Base-by-base conservation (phyloP, 768 basidiomycete species). In the Guyanaporus albipodus region DNA sequence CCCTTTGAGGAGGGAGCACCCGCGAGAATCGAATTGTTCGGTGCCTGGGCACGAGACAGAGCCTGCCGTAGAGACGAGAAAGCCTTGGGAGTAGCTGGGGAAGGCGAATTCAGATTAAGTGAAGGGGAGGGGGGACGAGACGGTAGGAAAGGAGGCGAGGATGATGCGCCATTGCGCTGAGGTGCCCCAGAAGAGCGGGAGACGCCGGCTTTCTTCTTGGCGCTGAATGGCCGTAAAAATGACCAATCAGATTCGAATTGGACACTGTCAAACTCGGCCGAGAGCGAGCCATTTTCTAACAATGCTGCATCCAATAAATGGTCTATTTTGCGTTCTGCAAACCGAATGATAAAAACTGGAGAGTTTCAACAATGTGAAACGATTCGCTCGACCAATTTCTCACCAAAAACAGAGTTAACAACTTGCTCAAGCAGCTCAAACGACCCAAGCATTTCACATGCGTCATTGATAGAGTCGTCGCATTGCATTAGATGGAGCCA, bases 191-290 rank as follows among this genome's bases (percentile, higher is more conserved):
- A 49, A 8, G 63, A 56, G 23, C 66, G 49, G 22, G 67, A 49
- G 7, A 33, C 32, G 21, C 54, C 40, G 22, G 47, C 23, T 63
- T 82, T 87, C 62, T 78, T 83, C 62, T 84, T 85, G 24, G 71
- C 65, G 21, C 72, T 72, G 56, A 91, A 86, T 7, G 87, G 75
- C n/a, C 87, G 78, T 17, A 91, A 68, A 62, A 91, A 87, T 0
- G 86, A 84, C 96, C 96, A 99, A 44, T 98, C 96, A 6, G 91
- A 92, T 67, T 98, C 94, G 59, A 97, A 99, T 53, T 91, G 85
- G 17, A 98, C 73, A 24, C 80, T 76, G 42, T 88, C 89, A 44
- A 91, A 82, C 56, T 87, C 85, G 4, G 80, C 78, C 2, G 86
- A 79, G n/a, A 83, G 73, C 0, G 91, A 78, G 8, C 85, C 78